Percentiles rank a stretch among this genome's conserved stretches.
These are phyloP conservation scores for Actinidia polygama DNA, from an alignment of 179 eudicot genomes.

Conservation along the genomic window DNA sequence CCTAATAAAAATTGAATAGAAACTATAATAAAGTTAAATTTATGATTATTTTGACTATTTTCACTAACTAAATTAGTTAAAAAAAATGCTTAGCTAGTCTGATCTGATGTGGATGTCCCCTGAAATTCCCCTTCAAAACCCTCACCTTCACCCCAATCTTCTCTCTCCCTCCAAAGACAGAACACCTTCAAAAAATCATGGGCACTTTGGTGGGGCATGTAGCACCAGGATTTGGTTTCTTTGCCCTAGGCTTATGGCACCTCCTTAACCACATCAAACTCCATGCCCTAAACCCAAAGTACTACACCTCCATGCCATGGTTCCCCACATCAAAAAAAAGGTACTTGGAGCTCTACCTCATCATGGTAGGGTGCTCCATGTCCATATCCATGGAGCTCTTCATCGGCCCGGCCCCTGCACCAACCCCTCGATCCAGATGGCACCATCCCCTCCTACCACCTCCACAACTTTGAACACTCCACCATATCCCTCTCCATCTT, in stretches of 20 bases:
- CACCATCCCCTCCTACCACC: constrained; percentile 81
- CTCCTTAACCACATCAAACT: constrained; percentile 61
- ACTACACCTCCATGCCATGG: constrained; percentile 56
- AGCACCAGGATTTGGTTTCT: constrained; percentile 74
- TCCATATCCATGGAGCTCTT: constrained; percentile 85
- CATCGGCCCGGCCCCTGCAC: constrained; percentile 65
- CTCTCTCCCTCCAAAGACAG: no score
- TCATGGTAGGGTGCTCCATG: constrained; percentile 46
- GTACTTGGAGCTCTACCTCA: constrained; percentile 60
- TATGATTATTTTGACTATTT: no score
- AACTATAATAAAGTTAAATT: no score
- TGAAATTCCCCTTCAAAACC: no score
- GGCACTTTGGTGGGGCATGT: constrained; percentile 78
- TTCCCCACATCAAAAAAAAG: constrained; percentile 45
- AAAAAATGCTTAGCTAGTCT: no score
- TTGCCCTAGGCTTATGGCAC: constrained; percentile 78
- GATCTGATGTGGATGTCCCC: no score
- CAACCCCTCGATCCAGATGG: constrained; percentile 75
- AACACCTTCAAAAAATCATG: constrained; percentile 33
- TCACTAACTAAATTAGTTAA: no score
- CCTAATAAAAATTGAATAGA: no score
- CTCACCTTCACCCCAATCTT: no score
- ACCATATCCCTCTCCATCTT: constrained; percentile 61
- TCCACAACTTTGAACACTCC: constrained; percentile 85
- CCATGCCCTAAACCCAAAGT: constrained; percentile 47